Evolutionary conservation across 371 early-diverging fungal species (phyloP).

Genomic region (Syncephalastrum monosporum): DNA sequence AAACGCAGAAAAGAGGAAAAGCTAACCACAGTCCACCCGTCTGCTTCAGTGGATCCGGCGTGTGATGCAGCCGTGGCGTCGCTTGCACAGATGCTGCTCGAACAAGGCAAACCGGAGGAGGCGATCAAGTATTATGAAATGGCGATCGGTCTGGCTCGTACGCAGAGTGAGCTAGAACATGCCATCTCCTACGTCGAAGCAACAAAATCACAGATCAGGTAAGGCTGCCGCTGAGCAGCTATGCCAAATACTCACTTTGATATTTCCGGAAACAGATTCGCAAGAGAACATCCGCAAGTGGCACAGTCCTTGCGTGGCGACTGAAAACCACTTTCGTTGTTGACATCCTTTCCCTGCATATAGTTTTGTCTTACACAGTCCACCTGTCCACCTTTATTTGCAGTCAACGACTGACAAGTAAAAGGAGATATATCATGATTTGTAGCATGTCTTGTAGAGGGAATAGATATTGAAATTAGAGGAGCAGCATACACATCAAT

Average conservation of each 20-base stretch:
- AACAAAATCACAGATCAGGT: constrained; percentile 49
- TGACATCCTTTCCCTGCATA: no score
- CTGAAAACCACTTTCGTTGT: no score
- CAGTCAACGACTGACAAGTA: no score
- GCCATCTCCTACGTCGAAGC: constrained; percentile 79
- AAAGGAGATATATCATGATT: no score
- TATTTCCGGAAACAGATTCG: constrained; percentile 17
- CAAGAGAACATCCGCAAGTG: constrained; percentile 37
- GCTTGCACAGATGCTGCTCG: constrained; percentile 85
- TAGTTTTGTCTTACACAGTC: no score
- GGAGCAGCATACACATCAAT: no score
- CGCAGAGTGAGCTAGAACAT: constrained; percentile 87
- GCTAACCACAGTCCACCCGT: no score
- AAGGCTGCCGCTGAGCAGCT: neutral
- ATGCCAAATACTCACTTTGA: neutral
- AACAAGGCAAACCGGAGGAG: constrained; percentile 83
- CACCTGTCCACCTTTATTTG: no score
- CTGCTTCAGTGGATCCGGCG: constrained; percentile 72
- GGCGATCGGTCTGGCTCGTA: constrained; percentile 84
- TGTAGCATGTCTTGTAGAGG: no score
- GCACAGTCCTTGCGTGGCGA: constrained; percentile 26
- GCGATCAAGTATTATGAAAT: constrained; percentile 82
- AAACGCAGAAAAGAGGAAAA: no score
- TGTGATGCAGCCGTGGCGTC: constrained; percentile 95
- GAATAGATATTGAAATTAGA: no score